A percentile compares a stretch with the other conserved stretches of the same genome.
Conservation (phyloP, 768 basidiomycete genomes). For the Trametes gibbosa region DNA sequence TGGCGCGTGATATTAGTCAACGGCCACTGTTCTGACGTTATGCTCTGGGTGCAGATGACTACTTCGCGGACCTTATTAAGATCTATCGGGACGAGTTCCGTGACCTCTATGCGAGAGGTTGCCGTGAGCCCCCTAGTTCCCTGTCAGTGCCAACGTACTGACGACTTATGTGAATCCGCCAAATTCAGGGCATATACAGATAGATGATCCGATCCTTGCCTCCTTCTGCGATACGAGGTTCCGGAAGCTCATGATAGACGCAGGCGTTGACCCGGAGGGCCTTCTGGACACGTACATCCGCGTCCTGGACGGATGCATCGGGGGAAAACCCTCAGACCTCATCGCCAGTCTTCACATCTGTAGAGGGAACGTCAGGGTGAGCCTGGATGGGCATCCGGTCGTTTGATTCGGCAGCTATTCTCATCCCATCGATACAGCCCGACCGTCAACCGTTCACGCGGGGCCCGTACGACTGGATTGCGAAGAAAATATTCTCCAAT, state of each 20-base stretch:
- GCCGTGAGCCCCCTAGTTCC: conserved; percentile 20
- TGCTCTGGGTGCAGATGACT: conserved; percentile 29
- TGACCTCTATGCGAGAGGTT: conserved; percentile 43
- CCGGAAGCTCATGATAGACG: conserved; percentile 51
- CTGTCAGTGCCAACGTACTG: background rate
- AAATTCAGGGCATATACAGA: conserved; percentile 35
- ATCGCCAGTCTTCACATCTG: conserved; percentile 59
- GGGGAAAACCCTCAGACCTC: conserved; percentile 50
- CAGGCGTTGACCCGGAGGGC: conserved; percentile 56
- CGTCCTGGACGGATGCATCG: conserved; percentile 54
- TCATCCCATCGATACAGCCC: conserved; percentile 38
- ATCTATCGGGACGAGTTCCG: conserved; percentile 44
- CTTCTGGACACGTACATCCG: conserved; percentile 66
- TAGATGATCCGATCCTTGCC: conserved; percentile 44
- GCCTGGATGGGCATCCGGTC: background rate
- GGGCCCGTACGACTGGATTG: conserved; percentile 55
- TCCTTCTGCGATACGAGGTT: conserved; percentile 63
- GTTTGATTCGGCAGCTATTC: background rate
- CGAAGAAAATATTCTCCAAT: conserved; percentile 49
- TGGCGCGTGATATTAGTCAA: background rate
- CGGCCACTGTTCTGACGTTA: background rate
- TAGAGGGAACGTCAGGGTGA: conserved; percentile 36
- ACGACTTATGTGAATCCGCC: too few relatives aligned
- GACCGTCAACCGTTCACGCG: conserved; percentile 50
- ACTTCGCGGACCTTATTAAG: conserved; percentile 45